Evolutionary conservation across 139 green algal species (phyloP).

Genomic region (Tetratostichococcus sp.): DNA sequence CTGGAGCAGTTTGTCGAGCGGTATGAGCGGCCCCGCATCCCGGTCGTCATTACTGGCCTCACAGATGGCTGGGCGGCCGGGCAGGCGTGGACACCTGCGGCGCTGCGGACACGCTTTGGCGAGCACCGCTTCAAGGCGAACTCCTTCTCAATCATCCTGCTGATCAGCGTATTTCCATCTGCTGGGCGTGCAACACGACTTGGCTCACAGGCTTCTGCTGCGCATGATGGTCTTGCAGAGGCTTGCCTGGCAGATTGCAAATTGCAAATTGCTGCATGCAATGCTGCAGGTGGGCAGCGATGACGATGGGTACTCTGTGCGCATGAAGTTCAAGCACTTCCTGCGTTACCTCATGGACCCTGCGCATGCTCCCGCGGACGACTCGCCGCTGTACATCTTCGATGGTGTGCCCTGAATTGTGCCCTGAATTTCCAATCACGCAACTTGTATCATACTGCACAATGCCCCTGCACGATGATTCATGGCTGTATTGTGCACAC

Average conservation of each 20-base stretch:
- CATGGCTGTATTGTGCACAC: too few species aligned
- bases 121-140: constrained; percentile 79
- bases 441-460: too few species aligned
- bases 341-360: constrained; percentile 55
- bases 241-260: too few species aligned
- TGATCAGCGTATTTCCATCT: too few species aligned
- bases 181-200: too few species aligned
- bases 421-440: too few species aligned
- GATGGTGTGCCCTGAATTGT: constrained; percentile 51
- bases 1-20: constrained; percentile 56
- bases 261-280: too few species aligned
- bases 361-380: constrained; percentile 49
- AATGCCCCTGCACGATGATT: too few species aligned
- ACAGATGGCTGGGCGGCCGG: constrained; percentile 49
- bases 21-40: constrained; percentile 61
- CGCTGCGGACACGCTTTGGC: constrained; percentile 41
- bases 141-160: not conserved
- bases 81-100: constrained; percentile 44
- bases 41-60: constrained; percentile 68
- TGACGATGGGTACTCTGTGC: constrained; percentile 88
- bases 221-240: too few species aligned
- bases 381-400: constrained; percentile 81
- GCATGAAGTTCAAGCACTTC: constrained; percentile 74
- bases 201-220: too few species aligned
- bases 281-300: constrained; percentile 75